Conservation (phyloP, 805 yeast species). For the Kodamaea kaohsiungensis region DNA sequence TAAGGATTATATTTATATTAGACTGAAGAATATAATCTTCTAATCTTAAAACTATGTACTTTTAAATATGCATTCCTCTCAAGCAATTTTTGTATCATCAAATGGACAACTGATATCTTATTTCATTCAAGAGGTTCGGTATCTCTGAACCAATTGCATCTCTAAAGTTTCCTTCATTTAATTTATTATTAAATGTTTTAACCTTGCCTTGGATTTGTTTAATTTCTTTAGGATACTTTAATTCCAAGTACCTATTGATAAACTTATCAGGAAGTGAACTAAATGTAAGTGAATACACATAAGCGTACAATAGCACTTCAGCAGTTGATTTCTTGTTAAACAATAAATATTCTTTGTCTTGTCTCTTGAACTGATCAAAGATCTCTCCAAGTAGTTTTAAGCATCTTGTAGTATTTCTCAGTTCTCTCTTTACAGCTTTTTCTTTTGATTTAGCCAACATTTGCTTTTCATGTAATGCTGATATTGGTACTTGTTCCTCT, state of each 20-base stretch:
- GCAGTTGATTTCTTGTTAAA: constrained; percentile 21
- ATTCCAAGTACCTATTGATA: constrained; percentile 32
- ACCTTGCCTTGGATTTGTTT: constrained; percentile 12
- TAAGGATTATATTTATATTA: no score
- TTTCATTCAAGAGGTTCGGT: constrained; percentile 40
- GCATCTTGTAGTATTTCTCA: constrained; percentile 34
- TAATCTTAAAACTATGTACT: neutral
- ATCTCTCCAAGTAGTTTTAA: constrained; percentile 26
- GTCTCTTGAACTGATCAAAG: constrained; percentile 17
- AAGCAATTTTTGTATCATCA: neutral
- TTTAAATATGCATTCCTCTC: neutral
- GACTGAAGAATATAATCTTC: neutral
- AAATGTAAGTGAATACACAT: constrained; percentile 32
- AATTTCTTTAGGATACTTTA: constrained; percentile 32
- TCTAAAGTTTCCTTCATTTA: constrained; percentile 18
- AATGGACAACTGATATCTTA: constrained; percentile 15
- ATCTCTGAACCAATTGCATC: constrained; percentile 27
- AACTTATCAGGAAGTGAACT: constrained; percentile 44
- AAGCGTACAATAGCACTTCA: constrained; percentile 42
- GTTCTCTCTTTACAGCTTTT: constrained; percentile 30
- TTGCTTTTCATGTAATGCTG: constrained; percentile 40
- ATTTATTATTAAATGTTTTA: constrained; percentile 11
- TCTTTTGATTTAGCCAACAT: constrained; percentile 35
- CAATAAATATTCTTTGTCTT: constrained; percentile 4
- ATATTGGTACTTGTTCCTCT: constrained; percentile 29